Evolutionary conservation across 768 basidiomycete species (phyloP).

Genomic region (Mycena indigotica): DNA sequence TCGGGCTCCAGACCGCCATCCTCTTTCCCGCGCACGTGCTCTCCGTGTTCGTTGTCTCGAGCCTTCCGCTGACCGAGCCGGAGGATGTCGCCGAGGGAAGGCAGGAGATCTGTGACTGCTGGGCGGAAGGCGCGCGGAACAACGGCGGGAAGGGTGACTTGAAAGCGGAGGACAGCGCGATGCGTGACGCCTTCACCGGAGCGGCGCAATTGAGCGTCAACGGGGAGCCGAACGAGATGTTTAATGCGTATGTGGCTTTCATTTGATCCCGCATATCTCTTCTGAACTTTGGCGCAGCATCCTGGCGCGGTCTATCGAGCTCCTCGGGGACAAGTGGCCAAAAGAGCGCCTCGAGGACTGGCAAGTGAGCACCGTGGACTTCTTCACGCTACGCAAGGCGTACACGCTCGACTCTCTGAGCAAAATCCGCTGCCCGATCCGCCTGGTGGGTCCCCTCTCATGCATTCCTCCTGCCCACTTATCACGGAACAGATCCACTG

Average conservation of each 20-base stretch:
- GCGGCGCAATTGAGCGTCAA: conserved; percentile 15
- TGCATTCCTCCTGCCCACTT: not conserved
- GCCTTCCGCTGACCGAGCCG: conserved; percentile 22
- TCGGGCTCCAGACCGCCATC: conserved; percentile 19
- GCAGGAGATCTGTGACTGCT: conserved; percentile 21
- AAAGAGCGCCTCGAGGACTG: conserved; percentile 11
- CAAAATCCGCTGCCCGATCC: conserved; percentile 15
- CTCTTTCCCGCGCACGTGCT: conserved; percentile 11
- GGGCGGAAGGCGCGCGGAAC: conserved; percentile 13
- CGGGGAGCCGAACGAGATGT: not conserved
- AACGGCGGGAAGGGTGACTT: not conserved
- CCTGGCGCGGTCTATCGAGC: not conserved
- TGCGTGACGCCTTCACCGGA: conserved; percentile 15
- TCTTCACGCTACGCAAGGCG: conserved; percentile 18
- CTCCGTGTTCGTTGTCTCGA: conserved; percentile 21
- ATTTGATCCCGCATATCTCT: not conserved
- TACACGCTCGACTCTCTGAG: conserved; percentile 5
- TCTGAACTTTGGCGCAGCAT: conserved; percentile 3
- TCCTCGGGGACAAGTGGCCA: conserved; percentile 8
- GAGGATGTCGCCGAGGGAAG: conserved; percentile 20
- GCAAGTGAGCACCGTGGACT: conserved; percentile 16
- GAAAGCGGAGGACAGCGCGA: not conserved
- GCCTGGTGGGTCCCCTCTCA: conserved; percentile 4
- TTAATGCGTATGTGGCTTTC: conserved; percentile 12
- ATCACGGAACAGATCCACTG: conserved; percentile 9